Evolutionary conservation across 352 stramenopile species (phyloP).

Genomic region (Phytopythium litorale): DNA sequence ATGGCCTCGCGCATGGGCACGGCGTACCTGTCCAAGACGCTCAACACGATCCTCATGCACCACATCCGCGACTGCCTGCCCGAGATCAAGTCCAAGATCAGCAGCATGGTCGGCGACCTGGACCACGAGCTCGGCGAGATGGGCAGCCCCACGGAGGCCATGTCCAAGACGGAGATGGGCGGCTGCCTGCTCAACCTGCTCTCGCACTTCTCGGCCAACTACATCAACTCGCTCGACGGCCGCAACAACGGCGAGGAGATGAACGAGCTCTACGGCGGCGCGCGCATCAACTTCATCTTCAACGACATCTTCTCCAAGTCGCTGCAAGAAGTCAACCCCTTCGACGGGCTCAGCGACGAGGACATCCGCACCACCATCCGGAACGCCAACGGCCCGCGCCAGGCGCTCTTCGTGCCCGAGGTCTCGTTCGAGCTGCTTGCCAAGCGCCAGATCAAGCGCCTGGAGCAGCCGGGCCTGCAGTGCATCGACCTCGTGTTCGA

Average conservation of each 20-base stretch:
- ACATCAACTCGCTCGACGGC: slow-evolving; percentile 89
- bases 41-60: slow-evolving; percentile 99
- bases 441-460: slow-evolving; percentile 94
- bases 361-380: slow-evolving; percentile 99
- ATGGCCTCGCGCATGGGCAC: slow-evolving; percentile 96
- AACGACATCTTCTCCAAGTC: slow-evolving; percentile 94
- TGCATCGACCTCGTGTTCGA: slow-evolving; percentile 99
- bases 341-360: slow-evolving; percentile 96
- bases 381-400: slow-evolving; percentile 97
- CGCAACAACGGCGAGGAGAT: slow-evolving; percentile 85
- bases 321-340: slow-evolving; percentile 92
- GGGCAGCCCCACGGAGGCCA: slow-evolving; percentile 87
- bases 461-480: slow-evolving; percentile 95
- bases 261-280: slow-evolving; percentile 95
- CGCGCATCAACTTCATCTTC: slow-evolving; percentile 98
- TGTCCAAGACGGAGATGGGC: slow-evolving; percentile 89
- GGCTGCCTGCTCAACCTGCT: slow-evolving; percentile 94
- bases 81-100: slow-evolving; percentile 98
- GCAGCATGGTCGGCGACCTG: slow-evolving; percentile 94
- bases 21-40: slow-evolving; percentile 92
- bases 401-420: slow-evolving; percentile 98
- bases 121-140: slow-evolving; percentile 95
- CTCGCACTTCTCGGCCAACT: slow-evolving; percentile 89
- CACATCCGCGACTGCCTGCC: slow-evolving; percentile 98
- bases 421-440: slow-evolving; percentile 98